Percentiles rank a stretch among this genome's conserved stretches.
phyloP scores from a whole-genome alignment of 805 yeast species.

The Hemisphaericaspora nanyangensis region DNA sequence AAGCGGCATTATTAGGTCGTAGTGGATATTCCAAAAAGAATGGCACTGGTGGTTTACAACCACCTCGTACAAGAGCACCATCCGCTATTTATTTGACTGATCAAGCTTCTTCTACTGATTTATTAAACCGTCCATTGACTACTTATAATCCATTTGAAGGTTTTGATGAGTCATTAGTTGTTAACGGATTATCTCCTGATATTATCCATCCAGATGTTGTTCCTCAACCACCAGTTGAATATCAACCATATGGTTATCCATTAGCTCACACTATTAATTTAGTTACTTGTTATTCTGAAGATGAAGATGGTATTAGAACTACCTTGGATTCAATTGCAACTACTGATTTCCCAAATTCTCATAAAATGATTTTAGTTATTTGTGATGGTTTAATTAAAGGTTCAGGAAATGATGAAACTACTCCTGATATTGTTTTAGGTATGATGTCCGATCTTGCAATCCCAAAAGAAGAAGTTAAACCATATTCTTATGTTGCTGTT shows the following conservation, averaged over 20 bases:
- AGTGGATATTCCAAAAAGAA: slow-evolving; percentile 12
- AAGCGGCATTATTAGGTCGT: slow-evolving; percentile 40
- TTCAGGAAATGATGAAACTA: slow-evolving; percentile 79
- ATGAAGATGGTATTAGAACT: slow-evolving; percentile 76
- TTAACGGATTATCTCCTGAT: slow-evolving; percentile 52
- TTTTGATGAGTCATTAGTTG: slow-evolving; percentile 23
- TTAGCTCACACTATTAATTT: slow-evolving; percentile 42
- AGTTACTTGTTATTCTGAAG: slow-evolving; percentile 95
- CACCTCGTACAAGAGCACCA: slow-evolving; percentile 18
- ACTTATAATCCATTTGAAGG: slow-evolving; percentile 31
- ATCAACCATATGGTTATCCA: slow-evolving; percentile 85
- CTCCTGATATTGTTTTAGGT: slow-evolving; percentile 84
- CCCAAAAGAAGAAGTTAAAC: slow-evolving; percentile 70
- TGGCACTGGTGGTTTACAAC: slow-evolving; percentile 7
- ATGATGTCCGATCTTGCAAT: slow-evolving; percentile 75
- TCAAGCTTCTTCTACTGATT: slow-evolving; percentile 30
- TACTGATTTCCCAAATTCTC: slow-evolving; percentile 93
- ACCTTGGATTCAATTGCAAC: slow-evolving; percentile 93
- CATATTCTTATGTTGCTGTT: slow-evolving; percentile 91
- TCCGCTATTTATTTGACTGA: slow-evolving; percentile 29
- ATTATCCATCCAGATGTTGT: slow-evolving; percentile 73
- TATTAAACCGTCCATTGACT: slow-evolving; percentile 27
- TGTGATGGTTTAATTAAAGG: slow-evolving; percentile 97
- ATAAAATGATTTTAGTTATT: slow-evolving; percentile 75
- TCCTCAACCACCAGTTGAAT: slow-evolving; percentile 87